These are phyloP conservation scores for Vicia villosa DNA, from an alignment of 306 rosid species.

Conservation along the genomic window DNA sequence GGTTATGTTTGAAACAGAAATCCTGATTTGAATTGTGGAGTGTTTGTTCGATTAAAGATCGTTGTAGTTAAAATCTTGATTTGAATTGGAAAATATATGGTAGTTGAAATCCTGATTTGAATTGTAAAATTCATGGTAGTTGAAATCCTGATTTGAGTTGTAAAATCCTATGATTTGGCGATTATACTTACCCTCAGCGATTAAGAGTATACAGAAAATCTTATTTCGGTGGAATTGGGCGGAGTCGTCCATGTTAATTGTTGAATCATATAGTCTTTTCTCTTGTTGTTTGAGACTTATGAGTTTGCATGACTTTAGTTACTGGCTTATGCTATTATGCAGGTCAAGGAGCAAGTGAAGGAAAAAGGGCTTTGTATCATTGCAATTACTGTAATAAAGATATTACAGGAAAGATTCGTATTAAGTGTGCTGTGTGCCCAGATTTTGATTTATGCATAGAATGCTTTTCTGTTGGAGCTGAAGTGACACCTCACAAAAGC, in stretches of 20 bases:
- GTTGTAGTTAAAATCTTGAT: background rate
- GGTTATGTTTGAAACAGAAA: background rate
- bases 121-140: background rate
- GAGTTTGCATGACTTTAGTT: no score
- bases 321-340: background rate
- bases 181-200: background rate
- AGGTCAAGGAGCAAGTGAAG: constrained; percentile 90
- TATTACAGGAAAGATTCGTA: constrained; percentile 90
- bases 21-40: no score
- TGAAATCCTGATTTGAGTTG: background rate
- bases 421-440: constrained; percentile 88
- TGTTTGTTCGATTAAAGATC: no score
- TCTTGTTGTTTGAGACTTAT: no score
- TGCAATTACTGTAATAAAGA: constrained; percentile 99
- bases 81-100: background rate
- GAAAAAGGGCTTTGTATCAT: constrained; percentile 87
- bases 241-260: background rate
- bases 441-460: constrained; percentile 97
- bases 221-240: background rate
- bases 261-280: background rate
- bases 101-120: background rate
- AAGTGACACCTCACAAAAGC: constrained; percentile 88
- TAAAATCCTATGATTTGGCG: background rate
- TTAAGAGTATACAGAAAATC: background rate
- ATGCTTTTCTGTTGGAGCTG: constrained; percentile 97